Percentiles rank a stretch among this genome's conserved stretches.
These are phyloP conservation scores for Zoysia pacifica DNA, from an alignment of 176 grass and related monocot species.

Conservation along the genomic window DNA sequence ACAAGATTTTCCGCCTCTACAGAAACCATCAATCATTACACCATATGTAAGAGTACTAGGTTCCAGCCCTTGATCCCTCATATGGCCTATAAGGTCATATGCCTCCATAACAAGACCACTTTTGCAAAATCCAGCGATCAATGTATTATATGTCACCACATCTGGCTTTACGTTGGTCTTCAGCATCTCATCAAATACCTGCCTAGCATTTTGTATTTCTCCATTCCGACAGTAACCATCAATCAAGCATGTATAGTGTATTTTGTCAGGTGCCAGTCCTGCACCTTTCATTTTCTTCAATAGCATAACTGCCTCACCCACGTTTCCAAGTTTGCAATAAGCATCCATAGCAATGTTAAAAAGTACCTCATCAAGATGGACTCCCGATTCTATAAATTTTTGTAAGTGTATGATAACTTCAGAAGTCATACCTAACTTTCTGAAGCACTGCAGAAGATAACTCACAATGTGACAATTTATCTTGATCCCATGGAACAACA, in stretches of 20 bases:
- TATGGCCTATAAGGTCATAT: not conserved
- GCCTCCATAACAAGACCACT: not conserved
- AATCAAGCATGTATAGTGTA: not conserved
- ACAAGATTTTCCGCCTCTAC: conserved; percentile 62
- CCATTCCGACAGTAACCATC: not conserved
- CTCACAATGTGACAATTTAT: not conserved
- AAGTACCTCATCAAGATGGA: not conserved
- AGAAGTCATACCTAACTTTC: not conserved
- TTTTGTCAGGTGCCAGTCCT: not conserved
- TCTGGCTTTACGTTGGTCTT: not conserved
- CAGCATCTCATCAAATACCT: not conserved
- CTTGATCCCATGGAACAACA: not conserved
- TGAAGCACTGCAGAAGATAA: not conserved
- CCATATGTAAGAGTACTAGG: not conserved
- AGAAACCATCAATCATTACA: conserved; percentile 59
- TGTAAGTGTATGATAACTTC: not conserved
- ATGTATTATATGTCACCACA: not conserved
- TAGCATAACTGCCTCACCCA: not conserved
- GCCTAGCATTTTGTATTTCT: not conserved
- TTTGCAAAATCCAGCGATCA: not conserved
- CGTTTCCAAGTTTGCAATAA: not conserved
- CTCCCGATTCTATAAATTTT: not conserved
- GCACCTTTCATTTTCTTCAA: not conserved
- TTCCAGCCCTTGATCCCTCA: not conserved
- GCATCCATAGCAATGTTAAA: not conserved